Evolutionary conservation across 2,329 filamentous ascomycete species (phyloP), one percentile per base, ranked within the genome.

Genomic region (Xylaria sp.): DNA sequence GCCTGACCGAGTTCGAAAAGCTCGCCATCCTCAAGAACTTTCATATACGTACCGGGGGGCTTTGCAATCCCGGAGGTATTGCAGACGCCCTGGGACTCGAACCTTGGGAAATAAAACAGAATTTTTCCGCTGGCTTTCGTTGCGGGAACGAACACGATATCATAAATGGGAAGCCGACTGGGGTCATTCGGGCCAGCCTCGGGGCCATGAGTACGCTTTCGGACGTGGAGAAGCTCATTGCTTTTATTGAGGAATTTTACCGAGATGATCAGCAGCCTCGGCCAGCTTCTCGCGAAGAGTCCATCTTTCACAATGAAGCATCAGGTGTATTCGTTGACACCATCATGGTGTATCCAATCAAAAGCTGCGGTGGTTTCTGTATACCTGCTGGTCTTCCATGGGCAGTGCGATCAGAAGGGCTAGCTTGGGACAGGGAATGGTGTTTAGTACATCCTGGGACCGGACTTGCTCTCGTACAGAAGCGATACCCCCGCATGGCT

Each of bases 371-470:
- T 15, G 91, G 91, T 0, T 96, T 90, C 74, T 80, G 80, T 37
- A 82, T 98, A 31, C 89, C 92, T 1, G 65, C 78, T 0, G 83
- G 80, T 2, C 79, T 78, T 7, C 73, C 82, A 14, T 99, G 95
- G 95, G 87, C 91, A 70, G 83, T 98, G 19, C 87, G 85, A 58
- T 82, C 85, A 7, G 93, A 97, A 78, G 95, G 95, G 0, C 81
- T 99, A 2, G 90, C 89, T 8, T 98, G 94, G 93, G 95, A 99
- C 75, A 85, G 95, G 64, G 94, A 98, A 79, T 99, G 95, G 94
- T 98, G 94, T 77, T 80, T 99, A 19, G 83, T 99, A 14, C 94
- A 97, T 74, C 86, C 89, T 72, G 93, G 92, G 45, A 96, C 94
- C 1, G 91, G 92, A 0, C 88, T 89, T 69, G 92, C 90, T 5